These are phyloP conservation scores for Diaporthe citri DNA, from an alignment of 2,329 filamentous ascomycete species.

Conservation along the genomic window DNA sequence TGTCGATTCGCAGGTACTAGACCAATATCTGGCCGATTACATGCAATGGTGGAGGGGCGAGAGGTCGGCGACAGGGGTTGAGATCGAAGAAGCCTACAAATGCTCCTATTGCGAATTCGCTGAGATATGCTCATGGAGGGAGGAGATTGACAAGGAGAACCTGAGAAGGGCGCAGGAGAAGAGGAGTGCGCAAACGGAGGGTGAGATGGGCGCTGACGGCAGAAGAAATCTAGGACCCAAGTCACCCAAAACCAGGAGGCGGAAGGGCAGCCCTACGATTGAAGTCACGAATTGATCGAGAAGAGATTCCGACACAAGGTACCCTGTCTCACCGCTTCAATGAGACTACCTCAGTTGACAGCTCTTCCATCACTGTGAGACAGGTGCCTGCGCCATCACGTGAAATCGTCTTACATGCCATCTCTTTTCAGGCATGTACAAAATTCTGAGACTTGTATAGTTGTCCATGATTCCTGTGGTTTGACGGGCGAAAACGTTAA, in stretches of 20 bases:
- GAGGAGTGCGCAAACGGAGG: conserved; percentile 8
- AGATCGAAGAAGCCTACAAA: conserved; percentile 88
- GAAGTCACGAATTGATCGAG: background rate
- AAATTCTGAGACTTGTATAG: too few relatives aligned
- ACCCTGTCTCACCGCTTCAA: background rate
- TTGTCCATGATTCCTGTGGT: background rate
- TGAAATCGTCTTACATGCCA: background rate
- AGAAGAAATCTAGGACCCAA: background rate
- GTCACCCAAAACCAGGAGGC: conserved; percentile 22
- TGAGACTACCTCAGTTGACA: background rate
- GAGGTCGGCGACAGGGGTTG: conserved; percentile 79
- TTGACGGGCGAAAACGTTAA: background rate
- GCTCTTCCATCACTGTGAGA: background rate
- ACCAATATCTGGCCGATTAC: conserved; percentile 75
- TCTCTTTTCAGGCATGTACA: background rate
- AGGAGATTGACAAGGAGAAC: conserved; percentile 73
- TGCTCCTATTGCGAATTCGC: conserved; percentile 88
- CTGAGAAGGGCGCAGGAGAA: conserved; percentile 42
- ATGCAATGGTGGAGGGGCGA: conserved; percentile 92
- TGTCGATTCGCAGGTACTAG: conserved; percentile 74
- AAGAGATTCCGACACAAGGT: background rate
- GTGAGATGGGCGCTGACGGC: background rate
- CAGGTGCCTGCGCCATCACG: background rate
- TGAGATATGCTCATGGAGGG: conserved; percentile 82
- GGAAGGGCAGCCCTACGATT: conserved; percentile 20